phyloP scores from a whole-genome alignment of 192 early-diverging fungal species.

The Cladochytrium replicatum region DNA sequence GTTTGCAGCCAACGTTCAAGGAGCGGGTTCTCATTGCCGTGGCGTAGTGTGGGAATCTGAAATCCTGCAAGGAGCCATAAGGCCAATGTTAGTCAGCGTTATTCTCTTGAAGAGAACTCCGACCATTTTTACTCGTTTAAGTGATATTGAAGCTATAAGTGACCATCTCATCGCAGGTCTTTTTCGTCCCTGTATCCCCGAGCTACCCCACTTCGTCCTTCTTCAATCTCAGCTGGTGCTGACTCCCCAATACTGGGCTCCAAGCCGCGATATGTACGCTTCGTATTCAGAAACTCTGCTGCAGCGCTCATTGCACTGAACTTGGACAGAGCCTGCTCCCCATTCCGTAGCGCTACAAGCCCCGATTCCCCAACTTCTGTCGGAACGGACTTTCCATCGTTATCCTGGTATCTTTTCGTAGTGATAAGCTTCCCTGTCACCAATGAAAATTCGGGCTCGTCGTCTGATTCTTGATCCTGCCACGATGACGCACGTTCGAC shows the following conservation, averaged over 20 bases:
- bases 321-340: constrained; percentile 39
- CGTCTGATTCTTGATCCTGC: constrained; percentile 38
- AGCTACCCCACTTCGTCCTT: constrained; percentile 85
- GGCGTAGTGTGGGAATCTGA: too few relatives aligned
- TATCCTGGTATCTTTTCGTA: constrained; percentile 20
- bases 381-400: constrained; percentile 15
- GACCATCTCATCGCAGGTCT: constrained; percentile 9
- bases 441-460: constrained; percentile 81
- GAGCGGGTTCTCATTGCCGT: too few relatives aligned
- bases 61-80: too few relatives aligned
- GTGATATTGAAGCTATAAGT: too few relatives aligned
- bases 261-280: constrained; percentile 71
- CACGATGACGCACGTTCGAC: constrained; percentile 13
- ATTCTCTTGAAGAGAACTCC: too few relatives aligned
- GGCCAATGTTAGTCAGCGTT: too few relatives aligned
- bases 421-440: constrained; percentile 65
- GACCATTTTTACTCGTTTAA: too few relatives aligned
- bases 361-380: too few relatives aligned
- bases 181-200: constrained; percentile 54
- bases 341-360: constrained; percentile 42
- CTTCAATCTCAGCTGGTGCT: constrained; percentile 44
- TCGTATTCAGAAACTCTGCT: constrained; percentile 56
- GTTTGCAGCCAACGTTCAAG: too few relatives aligned
- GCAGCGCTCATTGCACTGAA: constrained; percentile 47
- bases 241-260: constrained; percentile 60